A percentile compares a stretch with the other conserved stretches of the same genome.
Evolutionary conservation across 2,329 filamentous ascomycete genomes (phyloP).

Genomic region (Neurospora sp.): DNA sequence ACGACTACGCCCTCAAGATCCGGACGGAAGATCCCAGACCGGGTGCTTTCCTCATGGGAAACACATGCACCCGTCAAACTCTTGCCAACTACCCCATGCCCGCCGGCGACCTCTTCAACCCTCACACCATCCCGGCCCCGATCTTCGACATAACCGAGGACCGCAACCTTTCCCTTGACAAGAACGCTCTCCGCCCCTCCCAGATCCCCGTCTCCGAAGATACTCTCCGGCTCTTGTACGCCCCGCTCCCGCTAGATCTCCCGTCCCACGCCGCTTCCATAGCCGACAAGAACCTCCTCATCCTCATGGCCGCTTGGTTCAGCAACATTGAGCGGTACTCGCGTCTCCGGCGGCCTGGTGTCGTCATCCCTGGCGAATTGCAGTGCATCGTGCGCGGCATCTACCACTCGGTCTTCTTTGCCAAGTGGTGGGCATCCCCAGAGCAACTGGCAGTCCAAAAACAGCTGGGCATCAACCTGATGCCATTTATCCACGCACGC

Average conservation of each 20-base stretch:
- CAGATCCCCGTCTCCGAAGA: constrained; percentile 1
- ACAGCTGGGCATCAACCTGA: not conserved
- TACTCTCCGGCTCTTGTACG: constrained; percentile 16
- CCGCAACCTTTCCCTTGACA: not conserved
- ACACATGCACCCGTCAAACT: not conserved
- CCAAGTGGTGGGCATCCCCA: constrained; percentile 19
- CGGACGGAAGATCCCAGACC: not conserved
- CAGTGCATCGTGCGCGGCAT: constrained; percentile 24
- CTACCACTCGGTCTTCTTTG: constrained; percentile 27
- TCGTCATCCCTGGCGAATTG: constrained; percentile 16
- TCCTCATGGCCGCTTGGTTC: constrained; percentile 26
- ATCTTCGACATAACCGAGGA: not conserved
- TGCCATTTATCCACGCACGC: constrained; percentile 2
- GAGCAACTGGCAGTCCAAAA: not conserved
- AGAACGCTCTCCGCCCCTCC: not conserved
- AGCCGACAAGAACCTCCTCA: constrained; percentile 27
- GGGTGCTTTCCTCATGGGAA: not conserved
- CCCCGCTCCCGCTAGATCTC: constrained; percentile 26
- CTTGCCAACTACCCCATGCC: not conserved
- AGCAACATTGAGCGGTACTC: constrained; percentile 30
- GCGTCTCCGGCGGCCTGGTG: constrained; percentile 22
- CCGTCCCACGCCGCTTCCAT: constrained; percentile 15
- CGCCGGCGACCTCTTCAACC: not conserved
- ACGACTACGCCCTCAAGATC: constrained; percentile 24
- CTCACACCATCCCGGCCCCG: not conserved